Evolutionary conservation across 2,329 filamentous ascomycete genomes (phyloP).

Genomic region (Verticillium klebahnii): DNA sequence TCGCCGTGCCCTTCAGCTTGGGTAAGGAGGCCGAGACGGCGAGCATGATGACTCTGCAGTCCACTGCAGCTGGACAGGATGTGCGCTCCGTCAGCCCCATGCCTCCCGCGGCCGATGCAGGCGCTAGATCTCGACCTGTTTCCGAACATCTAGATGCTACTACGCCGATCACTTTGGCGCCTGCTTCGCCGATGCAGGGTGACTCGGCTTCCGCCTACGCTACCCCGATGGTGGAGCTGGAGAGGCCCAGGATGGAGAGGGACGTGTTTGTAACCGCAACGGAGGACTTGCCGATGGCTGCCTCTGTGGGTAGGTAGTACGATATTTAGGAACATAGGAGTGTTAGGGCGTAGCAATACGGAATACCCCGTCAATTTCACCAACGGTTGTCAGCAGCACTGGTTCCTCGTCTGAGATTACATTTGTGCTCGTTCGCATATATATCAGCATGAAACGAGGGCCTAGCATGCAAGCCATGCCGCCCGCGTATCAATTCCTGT

Average conservation of each 20-base stretch:
- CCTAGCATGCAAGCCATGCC: too few species aligned
- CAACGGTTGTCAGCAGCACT: not conserved
- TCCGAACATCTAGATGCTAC: not conserved
- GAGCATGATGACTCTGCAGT: conserved; percentile 65
- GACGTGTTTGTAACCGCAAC: conserved; percentile 45
- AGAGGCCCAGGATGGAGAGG: conserved; percentile 42
- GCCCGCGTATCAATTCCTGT: too few species aligned
- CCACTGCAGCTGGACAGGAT: conserved; percentile 18
- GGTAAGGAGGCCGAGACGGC: conserved; percentile 59
- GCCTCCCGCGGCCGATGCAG: not conserved
- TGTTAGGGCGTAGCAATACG: conserved; percentile 20
- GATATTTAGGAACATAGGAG: conserved; percentile 18
- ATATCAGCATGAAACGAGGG: too few species aligned
- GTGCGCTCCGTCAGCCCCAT: not conserved
- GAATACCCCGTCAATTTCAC: not conserved
- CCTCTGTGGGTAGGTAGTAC: conserved; percentile 6
- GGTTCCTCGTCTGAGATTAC: too few species aligned
- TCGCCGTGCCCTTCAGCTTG: conserved; percentile 70
- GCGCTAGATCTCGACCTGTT: not conserved
- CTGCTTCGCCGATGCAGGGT: not conserved
- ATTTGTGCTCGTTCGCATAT: too few species aligned
- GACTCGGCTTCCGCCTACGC: not conserved
- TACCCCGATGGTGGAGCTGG: not conserved
- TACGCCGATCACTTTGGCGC: not conserved
- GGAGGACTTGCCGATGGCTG: conserved; percentile 32